These are phyloP conservation scores for Ogataea pini DNA, from an alignment of 805 yeast species.

Conservation along the genomic window DNA sequence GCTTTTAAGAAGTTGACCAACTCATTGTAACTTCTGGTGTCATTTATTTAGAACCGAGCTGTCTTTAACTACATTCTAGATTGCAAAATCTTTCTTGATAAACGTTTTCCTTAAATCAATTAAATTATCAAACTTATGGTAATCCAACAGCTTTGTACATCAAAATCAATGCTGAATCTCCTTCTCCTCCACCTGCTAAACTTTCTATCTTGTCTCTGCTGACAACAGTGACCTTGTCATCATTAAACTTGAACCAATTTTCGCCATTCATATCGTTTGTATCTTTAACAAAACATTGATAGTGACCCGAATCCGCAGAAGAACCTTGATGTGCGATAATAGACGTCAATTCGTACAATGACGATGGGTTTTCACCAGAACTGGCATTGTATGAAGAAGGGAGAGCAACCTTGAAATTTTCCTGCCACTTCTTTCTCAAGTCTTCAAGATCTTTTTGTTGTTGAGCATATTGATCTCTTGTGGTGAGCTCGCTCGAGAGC, in stretches of 20 bases:
- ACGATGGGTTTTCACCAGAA: slow-evolving; percentile 79
- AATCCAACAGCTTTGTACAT: slow-evolving; percentile 82
- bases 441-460: slow-evolving; percentile 50
- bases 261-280: slow-evolving; percentile 62
- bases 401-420: slow-evolving; percentile 44
- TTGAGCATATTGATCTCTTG: slow-evolving; percentile 57
- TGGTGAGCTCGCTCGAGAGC: slow-evolving; percentile 40
- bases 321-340: slow-evolving; percentile 94
- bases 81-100: not conserved
- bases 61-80: slow-evolving; percentile 6
- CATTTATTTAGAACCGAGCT: no score
- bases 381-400: slow-evolving; percentile 41
- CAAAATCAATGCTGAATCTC: slow-evolving; percentile 90
- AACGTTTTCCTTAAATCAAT: not conserved
- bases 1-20: slow-evolving; percentile 59
- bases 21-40: slow-evolving; percentile 15
- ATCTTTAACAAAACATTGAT: slow-evolving; percentile 85
- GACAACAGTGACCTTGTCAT: slow-evolving; percentile 81
- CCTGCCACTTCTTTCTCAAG: slow-evolving; percentile 50
- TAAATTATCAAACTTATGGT: slow-evolving; percentile 24
- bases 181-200: slow-evolving; percentile 96
- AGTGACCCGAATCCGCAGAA: slow-evolving; percentile 96
- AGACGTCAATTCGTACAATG: slow-evolving; percentile 79
- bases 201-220: slow-evolving; percentile 78
- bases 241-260: slow-evolving; percentile 94